Conservation (phyloP, 1,284 basidiomycete genomes). For the Tremellales sp. region DNA sequence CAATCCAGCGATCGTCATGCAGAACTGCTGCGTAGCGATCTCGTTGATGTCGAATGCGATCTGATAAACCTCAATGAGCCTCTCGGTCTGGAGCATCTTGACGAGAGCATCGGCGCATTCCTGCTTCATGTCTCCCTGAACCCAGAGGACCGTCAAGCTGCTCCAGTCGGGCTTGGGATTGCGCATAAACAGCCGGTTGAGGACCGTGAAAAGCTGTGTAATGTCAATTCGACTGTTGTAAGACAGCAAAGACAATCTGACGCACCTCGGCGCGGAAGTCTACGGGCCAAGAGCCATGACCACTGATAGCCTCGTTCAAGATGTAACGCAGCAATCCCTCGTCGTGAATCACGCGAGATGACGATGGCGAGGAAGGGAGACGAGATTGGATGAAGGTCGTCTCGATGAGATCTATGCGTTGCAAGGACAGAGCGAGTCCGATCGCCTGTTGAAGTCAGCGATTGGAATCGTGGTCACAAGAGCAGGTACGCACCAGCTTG, state of each 20-base stretch:
- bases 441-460: slow-evolving; percentile 64
- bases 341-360: slow-evolving; percentile 54
- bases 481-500: slow-evolving; percentile 69
- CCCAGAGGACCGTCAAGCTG: slow-evolving; percentile 78
- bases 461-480: background rate
- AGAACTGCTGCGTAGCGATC: slow-evolving; percentile 85
- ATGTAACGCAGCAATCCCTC: slow-evolving; percentile 77
- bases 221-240: background rate
- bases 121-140: slow-evolving; percentile 73
- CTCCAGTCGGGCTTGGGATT: slow-evolving; percentile 65
- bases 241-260: background rate
- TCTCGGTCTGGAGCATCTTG: slow-evolving; percentile 34
- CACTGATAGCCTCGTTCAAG: slow-evolving; percentile 79
- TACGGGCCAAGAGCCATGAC: slow-evolving; percentile 41
- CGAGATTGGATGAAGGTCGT: slow-evolving; percentile 57
- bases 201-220: slow-evolving; percentile 51
- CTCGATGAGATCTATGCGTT: slow-evolving; percentile 76
- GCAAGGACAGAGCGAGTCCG: slow-evolving; percentile 87
- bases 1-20: slow-evolving; percentile 60
- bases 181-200: slow-evolving; percentile 75
- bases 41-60: slow-evolving; percentile 91
- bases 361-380: slow-evolving; percentile 24
- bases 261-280: slow-evolving; percentile 58
- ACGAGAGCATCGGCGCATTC: slow-evolving; percentile 49
- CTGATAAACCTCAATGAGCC: slow-evolving; percentile 77